Percentiles rank a stretch among this genome's conserved stretches.
These are phyloP conservation scores for Prunus campanulata DNA, from an alignment of 306 rosid species.

Conservation along the genomic window DNA sequence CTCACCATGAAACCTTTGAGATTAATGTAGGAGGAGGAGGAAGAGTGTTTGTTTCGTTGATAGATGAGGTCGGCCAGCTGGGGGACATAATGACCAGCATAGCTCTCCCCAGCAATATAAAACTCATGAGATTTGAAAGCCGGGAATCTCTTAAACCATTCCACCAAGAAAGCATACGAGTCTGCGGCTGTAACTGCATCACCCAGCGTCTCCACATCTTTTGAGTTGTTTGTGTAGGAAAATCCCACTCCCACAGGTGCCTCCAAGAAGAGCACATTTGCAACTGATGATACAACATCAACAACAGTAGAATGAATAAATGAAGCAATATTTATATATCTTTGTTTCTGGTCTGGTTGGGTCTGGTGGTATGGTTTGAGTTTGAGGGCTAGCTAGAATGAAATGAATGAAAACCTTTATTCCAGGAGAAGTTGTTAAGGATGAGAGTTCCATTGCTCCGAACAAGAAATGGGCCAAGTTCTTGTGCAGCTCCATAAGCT, in stretches of 20 bases:
- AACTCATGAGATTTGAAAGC: slow-evolving; percentile 45
- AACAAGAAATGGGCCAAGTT: slow-evolving; percentile 71
- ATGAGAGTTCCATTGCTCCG: slow-evolving; percentile 24
- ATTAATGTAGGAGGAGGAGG: slow-evolving; percentile 42
- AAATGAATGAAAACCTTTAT: slow-evolving; percentile 35
- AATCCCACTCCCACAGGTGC: slow-evolving; percentile 76
- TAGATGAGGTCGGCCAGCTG: slow-evolving; percentile 72
- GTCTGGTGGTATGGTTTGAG: no score
- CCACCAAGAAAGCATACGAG: slow-evolving; percentile 48
- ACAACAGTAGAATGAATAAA: background rate
- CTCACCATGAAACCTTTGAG: slow-evolving; percentile 72
- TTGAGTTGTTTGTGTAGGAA: slow-evolving; percentile 58
- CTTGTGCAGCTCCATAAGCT: slow-evolving; percentile 69
- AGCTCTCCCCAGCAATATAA: slow-evolving; percentile 71
- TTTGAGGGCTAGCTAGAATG: background rate
- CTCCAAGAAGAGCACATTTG: slow-evolving; percentile 68
- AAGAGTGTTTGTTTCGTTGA: slow-evolving; percentile 33
- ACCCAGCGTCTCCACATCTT: slow-evolving; percentile 50
- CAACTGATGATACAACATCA: slow-evolving; percentile 32
- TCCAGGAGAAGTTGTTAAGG: slow-evolving; percentile 58
- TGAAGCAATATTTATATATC: no score
- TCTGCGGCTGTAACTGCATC: slow-evolving; percentile 56
- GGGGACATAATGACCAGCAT: slow-evolving; percentile 73
- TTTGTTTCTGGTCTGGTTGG: no score
- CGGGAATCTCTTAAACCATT: slow-evolving; percentile 68